A percentile compares a stretch with the other conserved stretches of the same genome.
Conservation (phyloP, 2,329 filamentous ascomycete species). For the Fusarium aywerte region DNA sequence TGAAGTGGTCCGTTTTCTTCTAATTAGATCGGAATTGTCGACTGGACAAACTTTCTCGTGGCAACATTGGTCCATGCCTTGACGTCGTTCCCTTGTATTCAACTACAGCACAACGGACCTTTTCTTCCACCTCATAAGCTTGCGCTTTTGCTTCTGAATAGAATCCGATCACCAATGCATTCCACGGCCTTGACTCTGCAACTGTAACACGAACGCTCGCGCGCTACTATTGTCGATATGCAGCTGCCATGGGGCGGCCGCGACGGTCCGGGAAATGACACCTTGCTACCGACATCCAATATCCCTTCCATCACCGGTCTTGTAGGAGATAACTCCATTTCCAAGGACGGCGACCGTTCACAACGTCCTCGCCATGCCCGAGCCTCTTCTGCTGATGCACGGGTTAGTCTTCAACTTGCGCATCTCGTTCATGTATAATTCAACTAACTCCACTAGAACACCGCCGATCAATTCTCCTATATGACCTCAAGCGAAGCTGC, state of each 20-base stretch:
- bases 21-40: constrained; percentile 24
- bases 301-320: constrained; percentile 50
- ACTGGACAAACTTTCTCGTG: constrained; percentile 11
- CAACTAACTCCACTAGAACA: constrained; percentile 52
- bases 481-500: constrained; percentile 84
- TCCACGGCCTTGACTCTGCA: constrained; percentile 27
- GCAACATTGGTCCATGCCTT: constrained; percentile 33
- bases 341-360: constrained; percentile 43
- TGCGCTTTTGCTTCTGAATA: constrained; percentile 35
- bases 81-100: constrained; percentile 23
- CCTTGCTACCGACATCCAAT: constrained; percentile 51
- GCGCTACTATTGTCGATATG: constrained; percentile 47
- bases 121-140: constrained; percentile 40
- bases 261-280: constrained; percentile 47
- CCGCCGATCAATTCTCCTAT: constrained; percentile 70
- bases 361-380: constrained; percentile 54
- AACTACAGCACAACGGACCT: constrained; percentile 2
- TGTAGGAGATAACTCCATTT: constrained; percentile 43
- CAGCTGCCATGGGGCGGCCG: constrained; percentile 53
- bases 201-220: constrained; percentile 33
- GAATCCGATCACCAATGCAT: constrained; percentile 37
- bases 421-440: background rate
- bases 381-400: constrained; percentile 66
- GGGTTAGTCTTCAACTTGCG: constrained; percentile 53
- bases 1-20: constrained; percentile 28